Evolutionary conservation across 192 early-diverging fungal genomes (phyloP).

Genomic region (Mortierella antarctica): DNA sequence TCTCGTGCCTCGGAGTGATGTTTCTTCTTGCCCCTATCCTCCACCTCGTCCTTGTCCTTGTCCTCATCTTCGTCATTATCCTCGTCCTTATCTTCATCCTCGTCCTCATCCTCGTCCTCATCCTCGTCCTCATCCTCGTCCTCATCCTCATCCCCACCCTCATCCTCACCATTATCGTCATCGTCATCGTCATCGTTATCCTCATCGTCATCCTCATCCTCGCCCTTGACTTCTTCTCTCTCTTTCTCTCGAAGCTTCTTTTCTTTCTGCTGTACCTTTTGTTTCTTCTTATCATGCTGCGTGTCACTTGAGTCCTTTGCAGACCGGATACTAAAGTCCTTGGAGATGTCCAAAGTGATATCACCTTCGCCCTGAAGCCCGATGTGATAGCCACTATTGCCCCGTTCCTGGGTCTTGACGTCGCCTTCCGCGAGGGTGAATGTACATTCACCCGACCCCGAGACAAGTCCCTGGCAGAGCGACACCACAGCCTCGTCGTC

Average conservation of each 20-base stretch:
- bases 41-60: background rate
- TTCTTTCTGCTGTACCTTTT: constrained; percentile 8
- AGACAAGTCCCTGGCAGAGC: constrained; percentile 19
- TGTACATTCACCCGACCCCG: constrained; percentile 29
- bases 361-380: constrained; percentile 13
- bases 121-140: background rate
- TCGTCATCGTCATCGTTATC: background rate
- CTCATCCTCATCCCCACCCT: background rate
- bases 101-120: background rate
- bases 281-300: background rate
- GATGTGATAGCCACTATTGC: constrained; percentile 12
- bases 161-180: background rate
- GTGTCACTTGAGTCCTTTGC: background rate
- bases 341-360: constrained; percentile 17
- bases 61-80: background rate
- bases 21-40: background rate
- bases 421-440: constrained; percentile 22
- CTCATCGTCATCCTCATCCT: background rate
- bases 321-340: constrained; percentile 6
- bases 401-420: background rate
- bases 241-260: background rate
- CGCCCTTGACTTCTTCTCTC: background rate
- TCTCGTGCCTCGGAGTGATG: background rate
- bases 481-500: constrained; percentile 3
- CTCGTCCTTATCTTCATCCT: background rate